Evolutionary conservation across 164 flowering plant genomes (phyloP).

Genomic region (Umbilicus rupestris): DNA sequence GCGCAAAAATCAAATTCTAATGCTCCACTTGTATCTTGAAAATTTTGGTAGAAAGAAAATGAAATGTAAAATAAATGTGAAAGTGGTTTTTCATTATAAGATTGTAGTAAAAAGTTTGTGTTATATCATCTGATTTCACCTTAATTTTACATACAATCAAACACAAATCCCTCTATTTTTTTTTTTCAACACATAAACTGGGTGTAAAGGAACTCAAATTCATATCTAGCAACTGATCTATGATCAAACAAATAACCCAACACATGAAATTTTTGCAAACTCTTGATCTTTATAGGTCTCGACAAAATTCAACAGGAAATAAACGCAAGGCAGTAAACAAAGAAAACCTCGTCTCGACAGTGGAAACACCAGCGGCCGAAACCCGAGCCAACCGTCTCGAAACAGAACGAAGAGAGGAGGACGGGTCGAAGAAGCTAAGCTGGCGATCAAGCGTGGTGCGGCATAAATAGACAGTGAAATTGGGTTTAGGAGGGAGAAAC

Average conservation of each 20-base stretch:
- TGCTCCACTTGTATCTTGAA: background rate
- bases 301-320: too few species aligned
- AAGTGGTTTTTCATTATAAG: background rate
- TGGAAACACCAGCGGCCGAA: background rate
- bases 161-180: too few species aligned
- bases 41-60: background rate
- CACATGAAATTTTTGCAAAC: too few species aligned
- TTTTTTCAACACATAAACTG: too few species aligned
- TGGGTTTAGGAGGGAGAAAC: background rate
- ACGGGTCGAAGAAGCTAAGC: background rate
- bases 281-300: too few species aligned
- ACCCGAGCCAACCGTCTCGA: constrained; percentile 1
- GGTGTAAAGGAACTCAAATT: too few species aligned
- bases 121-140: background rate
- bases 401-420: background rate
- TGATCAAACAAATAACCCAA: too few species aligned
- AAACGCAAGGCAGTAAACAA: background rate
- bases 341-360: constrained; percentile 2
- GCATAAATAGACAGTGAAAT: background rate
- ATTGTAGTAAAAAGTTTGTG: background rate
- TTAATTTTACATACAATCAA: too few species aligned
- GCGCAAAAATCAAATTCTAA: background rate
- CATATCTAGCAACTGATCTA: too few species aligned
- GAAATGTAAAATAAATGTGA: too few species aligned
- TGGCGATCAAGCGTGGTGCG: background rate